Conservation (phyloP, 768 basidiomycete genomes). For the Suillus subaureus region DNA sequence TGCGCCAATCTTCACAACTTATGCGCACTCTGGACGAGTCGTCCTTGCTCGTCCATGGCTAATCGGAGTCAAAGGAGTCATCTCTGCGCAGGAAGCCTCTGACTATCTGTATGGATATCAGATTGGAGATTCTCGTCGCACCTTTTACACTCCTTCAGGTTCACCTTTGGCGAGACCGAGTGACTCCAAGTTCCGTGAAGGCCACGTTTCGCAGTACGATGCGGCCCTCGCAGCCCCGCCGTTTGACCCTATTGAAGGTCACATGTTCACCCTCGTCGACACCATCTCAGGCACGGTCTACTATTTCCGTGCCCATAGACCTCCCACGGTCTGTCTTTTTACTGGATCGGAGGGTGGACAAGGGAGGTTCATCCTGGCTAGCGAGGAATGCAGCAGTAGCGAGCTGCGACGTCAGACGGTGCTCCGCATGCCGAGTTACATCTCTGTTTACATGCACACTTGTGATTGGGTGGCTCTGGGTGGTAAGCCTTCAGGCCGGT, state of each 20-base stretch:
- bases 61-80: conserved; percentile 24
- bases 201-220: conserved; percentile 15
- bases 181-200: conserved; percentile 18
- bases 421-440: conserved; percentile 23
- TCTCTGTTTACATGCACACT: conserved; percentile 20
- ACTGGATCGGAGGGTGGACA: conserved; percentile 22
- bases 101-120: conserved; percentile 17
- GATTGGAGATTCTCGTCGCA: background rate
- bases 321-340: conserved; percentile 28
- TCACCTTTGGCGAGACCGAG: conserved; percentile 9
- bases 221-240: background rate
- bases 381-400: conserved; percentile 22
- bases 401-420: conserved; percentile 27
- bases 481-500: background rate
- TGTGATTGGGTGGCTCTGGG: conserved; percentile 26
- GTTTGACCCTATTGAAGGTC: background rate
- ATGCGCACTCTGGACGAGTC: conserved; percentile 21
- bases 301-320: conserved; percentile 24
- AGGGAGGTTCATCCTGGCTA: conserved; percentile 26
- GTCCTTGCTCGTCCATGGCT: conserved; percentile 23
- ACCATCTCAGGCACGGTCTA: conserved; percentile 24
- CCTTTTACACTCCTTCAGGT: conserved; percentile 21
- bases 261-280: conserved; percentile 27
- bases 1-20: conserved; percentile 15
- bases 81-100: conserved; percentile 25